Conservation (phyloP, 2,329 filamentous ascomycete species). For the Alternaria arbusti region DNA sequence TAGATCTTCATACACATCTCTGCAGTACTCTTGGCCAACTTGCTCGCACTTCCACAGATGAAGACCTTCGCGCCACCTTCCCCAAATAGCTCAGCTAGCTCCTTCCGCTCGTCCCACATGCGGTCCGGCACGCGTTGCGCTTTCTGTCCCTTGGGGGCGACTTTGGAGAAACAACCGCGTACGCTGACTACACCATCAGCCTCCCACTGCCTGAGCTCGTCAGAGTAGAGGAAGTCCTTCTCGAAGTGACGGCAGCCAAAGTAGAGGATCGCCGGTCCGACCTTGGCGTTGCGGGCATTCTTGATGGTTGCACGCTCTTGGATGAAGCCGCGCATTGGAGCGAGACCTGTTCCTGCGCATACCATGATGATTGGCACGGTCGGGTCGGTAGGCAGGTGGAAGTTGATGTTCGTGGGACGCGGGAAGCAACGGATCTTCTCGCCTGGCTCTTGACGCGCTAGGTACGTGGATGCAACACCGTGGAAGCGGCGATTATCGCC, state of each 20-base stretch:
- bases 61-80: constrained; percentile 61
- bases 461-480: constrained; percentile 8
- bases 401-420: constrained; percentile 12
- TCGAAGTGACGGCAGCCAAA: constrained; percentile 64
- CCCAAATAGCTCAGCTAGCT: constrained; percentile 51
- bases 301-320: constrained; percentile 39
- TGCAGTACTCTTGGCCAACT: constrained; percentile 48
- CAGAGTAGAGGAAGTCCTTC: constrained; percentile 64
- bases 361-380: constrained; percentile 57
- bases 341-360: constrained; percentile 38
- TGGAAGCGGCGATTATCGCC: constrained; percentile 6
- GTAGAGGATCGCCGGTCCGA: constrained; percentile 67
- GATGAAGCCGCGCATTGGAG: constrained; percentile 42
- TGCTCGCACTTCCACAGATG: constrained; percentile 65
- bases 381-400: constrained; percentile 33
- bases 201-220: constrained; percentile 56
- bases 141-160: constrained; percentile 69
- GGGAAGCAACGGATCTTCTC: constrained; percentile 12
- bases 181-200: constrained; percentile 9
- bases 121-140: constrained; percentile 57
- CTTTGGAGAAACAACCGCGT: constrained; percentile 56
- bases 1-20: constrained; percentile 37
- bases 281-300: constrained; percentile 30
- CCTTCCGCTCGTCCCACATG: constrained; percentile 54
- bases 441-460: constrained; percentile 5